Evolutionary conservation across 176 grass and related monocot genomes (phyloP), one percentile per base, ranked within the genome.

Genomic region (Calamus simplicifolius): DNA sequence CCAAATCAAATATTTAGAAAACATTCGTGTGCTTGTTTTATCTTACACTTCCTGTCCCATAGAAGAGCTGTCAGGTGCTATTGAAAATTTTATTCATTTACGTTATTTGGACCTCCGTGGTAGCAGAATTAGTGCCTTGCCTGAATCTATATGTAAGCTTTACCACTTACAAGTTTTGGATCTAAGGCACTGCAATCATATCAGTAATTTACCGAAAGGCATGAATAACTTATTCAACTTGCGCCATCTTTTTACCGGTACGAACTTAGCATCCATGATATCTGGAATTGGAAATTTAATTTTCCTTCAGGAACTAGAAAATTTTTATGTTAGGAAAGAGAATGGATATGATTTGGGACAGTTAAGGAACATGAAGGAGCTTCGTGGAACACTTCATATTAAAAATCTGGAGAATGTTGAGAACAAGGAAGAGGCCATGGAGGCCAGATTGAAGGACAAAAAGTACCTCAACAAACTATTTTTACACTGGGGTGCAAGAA

Each of bases 21-120:
- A 75, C 65, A 31, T 89, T 19, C 71, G 67, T 14, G 82, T 82
- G 12, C 60, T 89, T 8, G 63, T 75, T 51, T 63, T 89, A 49
- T 23, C 21, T 23, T 23, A 23, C 21, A 52, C 51, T 61, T 54
- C 25, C 19, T 89, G 77, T 16, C 61, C 69, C 49, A 76, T 85
- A 50, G 50, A 63, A 61, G 52, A 89, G 49, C 71, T 89, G n/a
- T 78, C 81, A 2, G 61, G 76, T 56, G 71, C 52, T 17, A 30
- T 85, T 26, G 52, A 57, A 17, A 49, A 65, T 57, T 61, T 78
- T 54, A 62, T 75, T 66, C 74, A 89, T 74, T 77, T 89, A 5
- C 78, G 72, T 43, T 89, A 81, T 66, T 57, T 89, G 19, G 59
- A 63, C 61, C 48, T 85, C 12, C 70, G 58, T 53, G 50, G 19